A percentile compares a stretch with the other conserved stretches of the same genome.
phyloP scores from a whole-genome alignment of 2,329 filamentous ascomycete genomes.

The Aureobasidium pullulans region DNA sequence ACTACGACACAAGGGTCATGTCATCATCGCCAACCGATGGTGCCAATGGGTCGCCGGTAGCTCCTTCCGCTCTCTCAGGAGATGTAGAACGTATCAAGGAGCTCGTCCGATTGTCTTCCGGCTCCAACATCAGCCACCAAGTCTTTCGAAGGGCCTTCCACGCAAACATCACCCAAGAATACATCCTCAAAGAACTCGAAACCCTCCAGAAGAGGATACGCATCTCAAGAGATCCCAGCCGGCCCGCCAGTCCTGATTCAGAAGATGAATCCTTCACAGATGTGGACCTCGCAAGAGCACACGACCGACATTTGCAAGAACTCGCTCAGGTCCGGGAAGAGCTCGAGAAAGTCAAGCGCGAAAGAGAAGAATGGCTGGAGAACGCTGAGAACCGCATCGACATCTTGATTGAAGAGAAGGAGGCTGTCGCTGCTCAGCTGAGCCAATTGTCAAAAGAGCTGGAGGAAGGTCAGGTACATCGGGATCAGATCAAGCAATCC shows the following conservation, averaged over 20 bases:
- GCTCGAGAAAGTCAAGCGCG: constrained; percentile 20
- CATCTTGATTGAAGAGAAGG: constrained; percentile 25
- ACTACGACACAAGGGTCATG: not conserved
- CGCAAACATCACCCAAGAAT: constrained; percentile 15
- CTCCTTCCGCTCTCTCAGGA: constrained; percentile 8
- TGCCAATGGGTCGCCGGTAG: not conserved
- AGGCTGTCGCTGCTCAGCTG: constrained; percentile 19
- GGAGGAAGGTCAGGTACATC: constrained; percentile 18
- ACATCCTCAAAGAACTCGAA: constrained; percentile 18
- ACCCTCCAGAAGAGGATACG: constrained; percentile 15
- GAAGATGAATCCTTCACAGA: constrained; percentile 14
- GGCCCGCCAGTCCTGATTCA: constrained; percentile 1
- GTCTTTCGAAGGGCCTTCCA: constrained; percentile 17
- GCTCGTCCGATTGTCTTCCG: constrained; percentile 16
- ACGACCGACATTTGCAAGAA: constrained; percentile 15
- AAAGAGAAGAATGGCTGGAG: constrained; percentile 28
- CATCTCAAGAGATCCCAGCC: not conserved
- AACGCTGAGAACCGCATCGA: constrained; percentile 29
- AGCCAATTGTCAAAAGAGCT: constrained; percentile 14
- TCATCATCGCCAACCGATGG: constrained; percentile 10
- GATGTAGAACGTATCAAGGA: constrained; percentile 19
- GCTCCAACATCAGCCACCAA: constrained; percentile 15
- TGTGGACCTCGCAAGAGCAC: constrained; percentile 1
- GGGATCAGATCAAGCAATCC: constrained; percentile 16
- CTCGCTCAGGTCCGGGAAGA: constrained; percentile 14